A percentile compares a stretch with the other conserved stretches of the same genome.
Evolutionary conservation across 2,329 filamentous ascomycete genomes (phyloP).

Genomic region (Alternaria rosae): DNA sequence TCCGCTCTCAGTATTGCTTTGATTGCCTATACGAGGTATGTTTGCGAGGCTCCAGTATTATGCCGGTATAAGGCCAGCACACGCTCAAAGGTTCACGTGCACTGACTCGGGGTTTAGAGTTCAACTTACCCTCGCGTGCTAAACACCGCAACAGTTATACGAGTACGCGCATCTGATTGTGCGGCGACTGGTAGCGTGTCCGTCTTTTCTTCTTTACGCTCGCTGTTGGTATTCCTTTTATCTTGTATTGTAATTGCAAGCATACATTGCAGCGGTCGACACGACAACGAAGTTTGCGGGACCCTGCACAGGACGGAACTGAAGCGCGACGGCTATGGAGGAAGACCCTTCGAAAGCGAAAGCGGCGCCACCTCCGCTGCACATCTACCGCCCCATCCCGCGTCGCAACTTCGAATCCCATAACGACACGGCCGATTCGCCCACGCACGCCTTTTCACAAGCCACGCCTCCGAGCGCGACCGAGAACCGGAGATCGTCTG

Average conservation of each 20-base stretch:
- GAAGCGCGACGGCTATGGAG: slow-evolving; percentile 29
- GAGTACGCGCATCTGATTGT: slow-evolving; percentile 17
- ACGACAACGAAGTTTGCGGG: slow-evolving; percentile 6
- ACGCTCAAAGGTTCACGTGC: slow-evolving; percentile 31
- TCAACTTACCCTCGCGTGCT: slow-evolving; percentile 31
- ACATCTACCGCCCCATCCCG: slow-evolving; percentile 50
- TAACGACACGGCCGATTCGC: slow-evolving; percentile 37
- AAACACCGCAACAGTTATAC: slow-evolving; percentile 29
- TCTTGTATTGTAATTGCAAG: slow-evolving; percentile 14
- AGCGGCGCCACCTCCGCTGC: slow-evolving; percentile 34
- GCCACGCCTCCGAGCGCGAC: slow-evolving; percentile 27
- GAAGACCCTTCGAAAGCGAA: slow-evolving; percentile 37
- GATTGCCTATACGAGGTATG: slow-evolving; percentile 35
- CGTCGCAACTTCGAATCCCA: slow-evolving; percentile 44
- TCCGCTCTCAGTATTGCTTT: slow-evolving; percentile 14
- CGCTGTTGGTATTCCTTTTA: slow-evolving; percentile 7
- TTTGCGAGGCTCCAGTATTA: slow-evolving; percentile 25
- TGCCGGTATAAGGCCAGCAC: slow-evolving; percentile 24
- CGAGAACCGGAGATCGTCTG: slow-evolving; percentile 35
- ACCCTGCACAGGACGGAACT: slow-evolving; percentile 16
- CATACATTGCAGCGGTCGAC: slow-evolving; percentile 1
- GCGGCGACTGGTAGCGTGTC: slow-evolving; percentile 7
- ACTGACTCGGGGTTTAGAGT: slow-evolving; percentile 25
- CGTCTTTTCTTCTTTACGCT: slow-evolving; percentile 18
- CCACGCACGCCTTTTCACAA: slow-evolving; percentile 30